Conservation (phyloP, 1,284 basidiomycete species). For the Takashimella tepidaria region DNA sequence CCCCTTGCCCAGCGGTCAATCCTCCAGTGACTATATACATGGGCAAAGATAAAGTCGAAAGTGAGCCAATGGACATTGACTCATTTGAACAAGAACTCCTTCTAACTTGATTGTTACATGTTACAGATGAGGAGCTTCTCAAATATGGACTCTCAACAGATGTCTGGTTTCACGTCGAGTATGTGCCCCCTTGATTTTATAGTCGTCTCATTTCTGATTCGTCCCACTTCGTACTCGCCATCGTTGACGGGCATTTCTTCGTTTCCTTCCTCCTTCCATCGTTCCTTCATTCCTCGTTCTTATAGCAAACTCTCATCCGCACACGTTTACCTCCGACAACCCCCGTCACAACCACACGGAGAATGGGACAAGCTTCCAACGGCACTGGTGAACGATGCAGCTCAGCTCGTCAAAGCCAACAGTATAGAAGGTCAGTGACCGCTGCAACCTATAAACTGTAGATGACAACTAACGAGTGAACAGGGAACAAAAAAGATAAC, state of each 20-base stretch:
- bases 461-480: conserved; percentile 7
- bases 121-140: conserved; percentile 83
- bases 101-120: conserved; percentile 37
- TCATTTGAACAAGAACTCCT: not conserved
- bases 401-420: conserved; percentile 95
- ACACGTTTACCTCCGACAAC: conserved; percentile 88
- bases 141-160: conserved; percentile 67
- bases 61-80: conserved; percentile 52
- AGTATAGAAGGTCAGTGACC: conserved; percentile 78
- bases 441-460: too few relatives aligned
- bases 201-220: too few relatives aligned
- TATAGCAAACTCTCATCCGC: conserved; percentile 89
- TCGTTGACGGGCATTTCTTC: too few relatives aligned
- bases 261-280: not conserved
- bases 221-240: too few relatives aligned
- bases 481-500: conserved; percentile 95
- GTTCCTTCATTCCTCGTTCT: not conserved
- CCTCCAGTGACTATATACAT: conserved; percentile 80
- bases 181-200: conserved; percentile 7
- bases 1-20: conserved; percentile 49
- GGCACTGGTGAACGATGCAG: conserved; percentile 72
- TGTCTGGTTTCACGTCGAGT: conserved; percentile 58
- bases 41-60: conserved; percentile 95
- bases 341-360: conserved; percentile 58
- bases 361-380: conserved; percentile 82